Evolutionary conservation across 345 rosid genomes (phyloP), one percentile per base, ranked within the genome.

Genomic region (Aquilaria malaccensis): DNA sequence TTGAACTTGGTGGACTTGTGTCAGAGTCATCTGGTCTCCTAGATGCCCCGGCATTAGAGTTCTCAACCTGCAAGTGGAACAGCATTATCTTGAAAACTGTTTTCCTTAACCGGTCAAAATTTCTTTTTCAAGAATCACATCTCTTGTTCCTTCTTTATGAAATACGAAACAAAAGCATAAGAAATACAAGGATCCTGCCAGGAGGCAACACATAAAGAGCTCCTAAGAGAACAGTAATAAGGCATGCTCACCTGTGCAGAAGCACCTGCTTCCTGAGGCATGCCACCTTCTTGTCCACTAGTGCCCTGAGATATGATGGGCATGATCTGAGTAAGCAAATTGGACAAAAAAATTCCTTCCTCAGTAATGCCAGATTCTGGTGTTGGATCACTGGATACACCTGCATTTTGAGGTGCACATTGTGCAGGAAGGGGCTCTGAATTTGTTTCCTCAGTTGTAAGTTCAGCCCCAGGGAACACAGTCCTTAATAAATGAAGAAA

Each of bases 271-370:
- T 70, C 75, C 59, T 61, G 56, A 49, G 76, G 10, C 12, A 51
- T 13, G n/a, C n/a, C 55, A 65, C 52, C 55, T 30, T 70, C 59
- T 55, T 70, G 79, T 54, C 69, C 56, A 33, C 55, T 73, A 10
- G 69, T 32, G 50, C 55, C 77, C 69, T 76, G 83, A 59, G 85
- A 66, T 52, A 87, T 65, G 45, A 71, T 6, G 9, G 91, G 95
- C 77, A 87, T 79, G 63, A 87, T 79, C 76, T 76, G 84, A n/a
- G 55, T 78, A 60, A 87, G 86, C 74, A 87, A 60, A 74, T 78
- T 76, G 11, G 91, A 87, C 57, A 87, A 71, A 67, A 81, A 77
- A 54, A 82, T 56, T 49, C 86, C 95, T 70, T 87, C 85, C 46
- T 79, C 81, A 10, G 73, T 77, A 59, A 63, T 66, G 30, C 61